Conservation (phyloP, 306 rosid species). For the Vigna hirtella region DNA sequence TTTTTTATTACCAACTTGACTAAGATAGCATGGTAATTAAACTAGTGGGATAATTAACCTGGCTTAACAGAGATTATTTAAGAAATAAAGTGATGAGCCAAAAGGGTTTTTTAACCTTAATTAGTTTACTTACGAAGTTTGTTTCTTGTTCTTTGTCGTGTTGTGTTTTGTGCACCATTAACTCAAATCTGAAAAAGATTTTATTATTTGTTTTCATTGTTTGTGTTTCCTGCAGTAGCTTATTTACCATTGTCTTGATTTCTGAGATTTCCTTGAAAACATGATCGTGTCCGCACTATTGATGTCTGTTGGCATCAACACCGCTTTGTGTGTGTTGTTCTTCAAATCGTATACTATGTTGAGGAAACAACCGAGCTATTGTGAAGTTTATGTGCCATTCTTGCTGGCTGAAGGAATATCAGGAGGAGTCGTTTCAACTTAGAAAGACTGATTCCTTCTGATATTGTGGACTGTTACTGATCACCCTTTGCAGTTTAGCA, state of each 20-base stretch:
- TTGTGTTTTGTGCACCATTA: no score
- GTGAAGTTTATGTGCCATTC: conserved; percentile 76
- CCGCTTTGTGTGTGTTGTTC: conserved; percentile 78
- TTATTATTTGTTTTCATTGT: conserved; percentile 3
- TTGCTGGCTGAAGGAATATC: conserved; percentile 73
- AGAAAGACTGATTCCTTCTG: conserved; percentile 82
- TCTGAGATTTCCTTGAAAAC: conserved; percentile 38
- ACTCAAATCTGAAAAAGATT: not conserved
- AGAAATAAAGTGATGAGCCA: no score
- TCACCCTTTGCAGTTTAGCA: not conserved
- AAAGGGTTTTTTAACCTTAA: conserved; percentile 5
- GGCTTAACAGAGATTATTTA: not conserved
- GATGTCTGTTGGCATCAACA: conserved; percentile 85
- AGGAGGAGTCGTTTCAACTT: conserved; percentile 62
- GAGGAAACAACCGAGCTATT: conserved; percentile 80
- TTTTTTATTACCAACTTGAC: not conserved
- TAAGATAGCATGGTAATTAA: not conserved
- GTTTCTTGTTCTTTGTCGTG: not conserved
- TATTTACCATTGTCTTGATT: conserved; percentile 7
- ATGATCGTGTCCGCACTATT: conserved; percentile 90
- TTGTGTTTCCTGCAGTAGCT: conserved; percentile 46
- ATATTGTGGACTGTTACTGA: no score
- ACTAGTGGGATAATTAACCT: not conserved
- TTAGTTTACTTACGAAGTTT: not conserved
- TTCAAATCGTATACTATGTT: conserved; percentile 72